These are phyloP conservation scores for Pleurotus citrinopileatus DNA, from an alignment of 768 basidiomycete genomes.

Conservation along the genomic window DNA sequence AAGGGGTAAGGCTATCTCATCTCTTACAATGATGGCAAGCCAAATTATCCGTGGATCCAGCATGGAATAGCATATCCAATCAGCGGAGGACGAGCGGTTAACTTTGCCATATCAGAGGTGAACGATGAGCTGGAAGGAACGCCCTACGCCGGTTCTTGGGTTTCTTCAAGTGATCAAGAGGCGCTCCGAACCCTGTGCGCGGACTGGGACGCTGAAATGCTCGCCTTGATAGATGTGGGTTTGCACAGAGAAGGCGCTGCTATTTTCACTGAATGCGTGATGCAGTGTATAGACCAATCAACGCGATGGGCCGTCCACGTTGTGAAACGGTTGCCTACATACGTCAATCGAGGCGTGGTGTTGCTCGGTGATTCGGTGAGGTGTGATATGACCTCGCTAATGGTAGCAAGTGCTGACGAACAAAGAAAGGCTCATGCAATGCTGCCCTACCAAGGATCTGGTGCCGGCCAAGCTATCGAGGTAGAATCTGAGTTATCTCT, in stretches of 20 bases:
- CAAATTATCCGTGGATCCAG: too few relatives aligned
- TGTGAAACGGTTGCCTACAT: too few relatives aligned
- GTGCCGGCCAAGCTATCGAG: conserved; percentile 3
- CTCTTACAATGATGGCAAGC: too few relatives aligned
- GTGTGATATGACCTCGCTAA: not conserved
- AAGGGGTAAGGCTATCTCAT: too few relatives aligned
- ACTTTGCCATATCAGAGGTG: not conserved
- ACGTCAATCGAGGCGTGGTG: too few relatives aligned
- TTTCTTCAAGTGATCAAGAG: not conserved
- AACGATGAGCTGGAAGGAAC: not conserved
- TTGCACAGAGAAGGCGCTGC: not conserved
- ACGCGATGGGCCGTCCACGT: too few relatives aligned
- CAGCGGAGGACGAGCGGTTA: not conserved
- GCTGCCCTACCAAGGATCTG: conserved; percentile 4
- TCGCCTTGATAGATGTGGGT: not conserved
- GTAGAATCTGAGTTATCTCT: too few relatives aligned
- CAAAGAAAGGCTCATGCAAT: not conserved
- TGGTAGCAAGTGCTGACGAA: not conserved
- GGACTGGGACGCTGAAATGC: conserved; percentile 2
- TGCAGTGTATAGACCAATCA: not conserved
- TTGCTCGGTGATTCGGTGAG: too few relatives aligned
- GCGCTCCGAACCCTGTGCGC: not conserved
- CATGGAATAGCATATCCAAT: not conserved
- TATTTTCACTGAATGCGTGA: not conserved
- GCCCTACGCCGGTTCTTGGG: conserved; percentile 1